Percentiles rank a stretch among this genome's conserved stretches.
Conservation (phyloP, 78 protist genomes). For the slime mould (Dictyostelium discoideum) region DNA sequence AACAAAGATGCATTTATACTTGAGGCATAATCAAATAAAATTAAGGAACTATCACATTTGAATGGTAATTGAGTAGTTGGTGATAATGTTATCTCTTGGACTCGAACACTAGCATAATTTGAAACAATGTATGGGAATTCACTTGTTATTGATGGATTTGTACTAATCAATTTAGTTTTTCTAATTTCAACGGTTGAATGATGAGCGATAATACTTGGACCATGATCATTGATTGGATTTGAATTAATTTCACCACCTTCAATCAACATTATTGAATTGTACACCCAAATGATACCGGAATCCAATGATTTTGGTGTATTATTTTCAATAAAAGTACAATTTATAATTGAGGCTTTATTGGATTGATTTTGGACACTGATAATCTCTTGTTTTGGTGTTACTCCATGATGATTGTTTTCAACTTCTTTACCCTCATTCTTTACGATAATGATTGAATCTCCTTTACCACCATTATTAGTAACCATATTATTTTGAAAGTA, state of each 20-base stretch:
- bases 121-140: background rate
- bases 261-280: background rate
- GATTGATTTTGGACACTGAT: background rate
- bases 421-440: background rate
- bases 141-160: background rate
- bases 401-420: background rate
- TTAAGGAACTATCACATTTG: background rate
- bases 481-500: background rate
- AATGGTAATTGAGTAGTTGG: background rate
- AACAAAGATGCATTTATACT: background rate
- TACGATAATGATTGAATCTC: background rate
- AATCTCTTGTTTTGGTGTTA: background rate
- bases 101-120: background rate
- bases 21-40: background rate
- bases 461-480: conserved; percentile 2
- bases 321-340: background rate
- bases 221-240: background rate
- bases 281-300: background rate
- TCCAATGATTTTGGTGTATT: background rate
- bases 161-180: background rate
- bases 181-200: background rate
- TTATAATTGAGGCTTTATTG: background rate
- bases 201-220: background rate
- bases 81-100: background rate
- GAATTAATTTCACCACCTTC: background rate